Conservation (phyloP, 345 rosid species). For the Populus pruinosa region DNA sequence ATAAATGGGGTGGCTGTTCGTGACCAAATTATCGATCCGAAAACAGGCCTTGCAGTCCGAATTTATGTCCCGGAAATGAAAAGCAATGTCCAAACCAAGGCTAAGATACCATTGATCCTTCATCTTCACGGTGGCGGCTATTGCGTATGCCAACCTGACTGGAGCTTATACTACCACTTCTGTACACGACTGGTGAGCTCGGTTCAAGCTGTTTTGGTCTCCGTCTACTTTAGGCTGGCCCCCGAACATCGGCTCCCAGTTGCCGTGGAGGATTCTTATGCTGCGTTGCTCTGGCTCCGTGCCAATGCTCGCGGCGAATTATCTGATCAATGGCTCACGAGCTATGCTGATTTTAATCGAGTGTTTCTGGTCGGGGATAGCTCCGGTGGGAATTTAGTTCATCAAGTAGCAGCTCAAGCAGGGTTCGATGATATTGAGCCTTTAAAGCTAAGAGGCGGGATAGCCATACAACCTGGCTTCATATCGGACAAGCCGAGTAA, state of each 20-base stretch:
- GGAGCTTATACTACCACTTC: neutral
- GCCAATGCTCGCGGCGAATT: slow-evolving; percentile 28
- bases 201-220: slow-evolving; percentile 46
- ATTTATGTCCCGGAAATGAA: slow-evolving; percentile 8
- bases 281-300: slow-evolving; percentile 42
- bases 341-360: slow-evolving; percentile 34
- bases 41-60: slow-evolving; percentile 8
- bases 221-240: slow-evolving; percentile 56
- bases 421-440: slow-evolving; percentile 25
- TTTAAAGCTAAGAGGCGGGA: slow-evolving; percentile 37
- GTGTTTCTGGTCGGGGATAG: slow-evolving; percentile 74
- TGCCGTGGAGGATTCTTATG: slow-evolving; percentile 53
- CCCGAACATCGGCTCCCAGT: slow-evolving; percentile 68
- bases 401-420: slow-evolving; percentile 40
- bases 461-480: slow-evolving; percentile 59
- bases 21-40: slow-evolving; percentile 2
- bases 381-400: slow-evolving; percentile 65
- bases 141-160: slow-evolving; percentile 42
- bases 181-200: slow-evolving; percentile 28
- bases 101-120: slow-evolving; percentile 20
- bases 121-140: slow-evolving; percentile 83
- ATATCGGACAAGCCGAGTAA: neutral
- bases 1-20: slow-evolving; percentile 6
- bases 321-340: slow-evolving; percentile 37
- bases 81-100: neutral